A percentile compares a stretch with the other conserved stretches of the same genome.
These are phyloP conservation scores for Exophiala calicioides DNA, from an alignment of 2,329 filamentous ascomycete species.

Conservation along the genomic window DNA sequence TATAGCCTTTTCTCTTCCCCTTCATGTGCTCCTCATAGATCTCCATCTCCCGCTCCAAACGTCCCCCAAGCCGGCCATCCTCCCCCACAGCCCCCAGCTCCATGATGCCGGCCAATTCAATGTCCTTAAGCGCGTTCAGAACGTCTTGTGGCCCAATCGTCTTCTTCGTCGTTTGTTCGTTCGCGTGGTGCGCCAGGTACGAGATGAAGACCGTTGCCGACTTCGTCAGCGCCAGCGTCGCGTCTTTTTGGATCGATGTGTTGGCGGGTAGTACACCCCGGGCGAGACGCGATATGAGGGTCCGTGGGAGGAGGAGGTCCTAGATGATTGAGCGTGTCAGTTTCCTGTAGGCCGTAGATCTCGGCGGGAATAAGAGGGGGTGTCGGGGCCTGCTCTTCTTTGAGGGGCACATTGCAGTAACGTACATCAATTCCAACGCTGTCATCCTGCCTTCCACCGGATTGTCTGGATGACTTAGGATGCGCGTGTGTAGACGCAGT, in stretches of 20 bases:
- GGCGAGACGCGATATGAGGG: slow-evolving; percentile 61
- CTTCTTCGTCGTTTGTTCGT: slow-evolving; percentile 63
- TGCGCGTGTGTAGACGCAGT: slow-evolving; percentile 18
- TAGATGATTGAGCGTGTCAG: slow-evolving; percentile 30
- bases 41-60: slow-evolving; percentile 61
- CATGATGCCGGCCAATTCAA: slow-evolving; percentile 53
- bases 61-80: slow-evolving; percentile 53
- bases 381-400: background rate
- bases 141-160: slow-evolving; percentile 64
- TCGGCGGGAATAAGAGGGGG: background rate
- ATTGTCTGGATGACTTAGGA: slow-evolving; percentile 31
- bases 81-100: slow-evolving; percentile 19
- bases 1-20: slow-evolving; percentile 39
- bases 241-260: slow-evolving; percentile 67
- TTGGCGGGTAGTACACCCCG: slow-evolving; percentile 66
- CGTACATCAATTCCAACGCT: slow-evolving; percentile 29
- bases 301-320: slow-evolving; percentile 65
- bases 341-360: too few relatives aligned
- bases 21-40: slow-evolving; percentile 42
- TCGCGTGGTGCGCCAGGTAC: slow-evolving; percentile 56
- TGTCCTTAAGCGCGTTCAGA: slow-evolving; percentile 59
- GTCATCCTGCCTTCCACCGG: slow-evolving; percentile 23
- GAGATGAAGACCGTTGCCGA: slow-evolving; percentile 68
- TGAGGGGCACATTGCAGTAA: background rate
- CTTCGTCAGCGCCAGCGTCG: slow-evolving; percentile 63